Base-by-base conservation (phyloP, 2,329 filamentous ascomycete genomes). In the Aspergillus caelatus region DNA sequence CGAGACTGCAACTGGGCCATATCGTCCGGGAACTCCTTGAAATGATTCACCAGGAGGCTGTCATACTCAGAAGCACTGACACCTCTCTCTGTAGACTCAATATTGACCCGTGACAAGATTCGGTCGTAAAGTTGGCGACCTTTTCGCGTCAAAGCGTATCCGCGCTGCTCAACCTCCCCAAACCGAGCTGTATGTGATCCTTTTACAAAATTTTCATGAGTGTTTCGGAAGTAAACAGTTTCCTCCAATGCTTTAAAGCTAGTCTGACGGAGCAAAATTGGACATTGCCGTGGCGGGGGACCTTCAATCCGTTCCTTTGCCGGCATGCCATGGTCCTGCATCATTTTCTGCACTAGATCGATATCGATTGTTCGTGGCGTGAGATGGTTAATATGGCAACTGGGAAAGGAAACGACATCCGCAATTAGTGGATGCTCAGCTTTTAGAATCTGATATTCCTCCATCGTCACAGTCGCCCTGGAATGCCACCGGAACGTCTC, bases 191-290 rank as follows among this genome's bases (percentile, higher is more conserved):
- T 82, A 58, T 86, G 84, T 0, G 74, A 78, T 1, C 80, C 81
- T 7, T 76, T 69, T 0, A 75, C 60, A 8, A 60, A 67, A 0
- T 28, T 21, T 21, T 67, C 60, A 6, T 67, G 54, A 0, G 67
- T 48, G 14, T 71, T 69, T 0, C 62, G 66, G 63, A 85, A 85
- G 1, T 73, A 71, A 4, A 85, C 79, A 0, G 71, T 72, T 67
- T 86, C 84, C 58, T 85, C 79, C 0, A 85, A 68, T 0, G 84
- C 84, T 1, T 81, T 72, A 62, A 86, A 86, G 62, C 84, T 86
- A 0, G 84, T 86, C 63, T 86, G 84, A 0, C 84, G 77, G 9
- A 86, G 72, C 1, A 86, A 74, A 7, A 86, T 82, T 0, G 80
- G 79, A 32, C 78, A 84, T 1, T 65, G 60, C 3, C 83, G 73